These are phyloP conservation scores for Trypanosoma lewisi DNA, from an alignment of 208 protist genomes.

Conservation along the genomic window DNA sequence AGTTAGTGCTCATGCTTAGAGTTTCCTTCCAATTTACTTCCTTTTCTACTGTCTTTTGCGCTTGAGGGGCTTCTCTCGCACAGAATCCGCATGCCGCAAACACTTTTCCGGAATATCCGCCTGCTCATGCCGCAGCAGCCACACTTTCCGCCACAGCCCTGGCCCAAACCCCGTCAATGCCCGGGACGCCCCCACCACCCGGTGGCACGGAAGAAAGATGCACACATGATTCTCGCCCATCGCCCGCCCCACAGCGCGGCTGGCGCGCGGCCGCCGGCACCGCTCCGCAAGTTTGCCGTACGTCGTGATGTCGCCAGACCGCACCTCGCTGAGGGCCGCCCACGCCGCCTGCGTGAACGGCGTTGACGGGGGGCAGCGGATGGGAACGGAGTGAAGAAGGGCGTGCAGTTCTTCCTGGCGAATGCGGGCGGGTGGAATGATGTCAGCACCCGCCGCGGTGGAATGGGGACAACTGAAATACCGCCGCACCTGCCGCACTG, in stretches of 20 bases:
- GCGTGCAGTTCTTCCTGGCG: slow-evolving; percentile 6
- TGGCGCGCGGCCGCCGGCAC: slow-evolving; percentile 14
- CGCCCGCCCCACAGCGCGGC: slow-evolving; percentile 56
- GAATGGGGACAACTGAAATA: slow-evolving; percentile 38
- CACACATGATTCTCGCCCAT: slow-evolving; percentile 63
- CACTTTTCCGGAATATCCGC: slow-evolving; percentile 31
- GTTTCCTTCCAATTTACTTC: neutral
- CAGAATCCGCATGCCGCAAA: slow-evolving; percentile 30
- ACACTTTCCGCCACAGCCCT: slow-evolving; percentile 62
- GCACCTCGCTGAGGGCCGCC: slow-evolving; percentile 47
- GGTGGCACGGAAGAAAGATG: slow-evolving; percentile 73
- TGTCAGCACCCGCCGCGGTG: neutral
- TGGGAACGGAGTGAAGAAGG: slow-evolving; percentile 35
- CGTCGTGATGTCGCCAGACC: slow-evolving; percentile 35
- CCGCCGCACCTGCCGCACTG: slow-evolving; percentile 25
- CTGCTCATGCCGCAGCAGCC: slow-evolving; percentile 65
- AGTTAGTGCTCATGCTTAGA: neutral
- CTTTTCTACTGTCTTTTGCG: slow-evolving; percentile 2
- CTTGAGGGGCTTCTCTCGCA: neutral
- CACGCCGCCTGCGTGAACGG: slow-evolving; percentile 42
- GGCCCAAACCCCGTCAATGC: slow-evolving; percentile 57
- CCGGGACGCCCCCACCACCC: slow-evolving; percentile 50
- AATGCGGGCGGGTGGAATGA: neutral
- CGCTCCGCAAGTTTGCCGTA: slow-evolving; percentile 51
- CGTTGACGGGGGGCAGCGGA: slow-evolving; percentile 37